These are phyloP conservation scores for Silybum marianum DNA, from an alignment of 129 eudicot genomes.

Conservation along the genomic window DNA sequence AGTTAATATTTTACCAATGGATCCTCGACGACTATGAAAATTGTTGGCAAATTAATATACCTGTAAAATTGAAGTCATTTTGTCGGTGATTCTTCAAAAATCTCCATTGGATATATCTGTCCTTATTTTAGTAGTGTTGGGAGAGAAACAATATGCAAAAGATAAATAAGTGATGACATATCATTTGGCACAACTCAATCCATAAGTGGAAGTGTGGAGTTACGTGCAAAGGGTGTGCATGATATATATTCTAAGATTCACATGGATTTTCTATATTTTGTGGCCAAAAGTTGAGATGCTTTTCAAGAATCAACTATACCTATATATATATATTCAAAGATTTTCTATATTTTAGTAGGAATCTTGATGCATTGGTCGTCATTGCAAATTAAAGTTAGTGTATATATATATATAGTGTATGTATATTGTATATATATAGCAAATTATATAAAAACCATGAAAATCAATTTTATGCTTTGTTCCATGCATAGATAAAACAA, in stretches of 20 bases:
- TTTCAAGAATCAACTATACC: neutral
- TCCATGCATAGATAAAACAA: too few relatives aligned
- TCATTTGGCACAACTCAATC: neutral
- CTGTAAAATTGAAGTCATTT: too few relatives aligned
- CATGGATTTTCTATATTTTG: neutral
- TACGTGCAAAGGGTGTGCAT: constrained; percentile 18
- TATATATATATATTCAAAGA: neutral
- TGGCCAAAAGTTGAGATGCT: neutral
- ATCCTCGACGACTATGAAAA: too few relatives aligned
- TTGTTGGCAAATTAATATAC: neutral
- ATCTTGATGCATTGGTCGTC: neutral
- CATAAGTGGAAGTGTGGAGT: constrained; percentile 18
- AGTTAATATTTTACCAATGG: neutral
- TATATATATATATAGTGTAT: too few relatives aligned
- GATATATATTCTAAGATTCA: neutral
- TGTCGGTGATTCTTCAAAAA: too few relatives aligned
- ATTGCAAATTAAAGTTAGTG: too few relatives aligned
- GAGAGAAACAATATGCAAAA: neutral
- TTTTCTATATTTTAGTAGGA: neutral
- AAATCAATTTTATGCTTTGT: too few relatives aligned
- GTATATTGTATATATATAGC: too few relatives aligned
- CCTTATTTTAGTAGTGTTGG: neutral
- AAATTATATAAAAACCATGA: too few relatives aligned
- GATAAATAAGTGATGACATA: neutral
- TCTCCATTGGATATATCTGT: too few relatives aligned